phyloP scores from a whole-genome alignment of 805 yeast species.

The Blastobotrys muscicola region DNA sequence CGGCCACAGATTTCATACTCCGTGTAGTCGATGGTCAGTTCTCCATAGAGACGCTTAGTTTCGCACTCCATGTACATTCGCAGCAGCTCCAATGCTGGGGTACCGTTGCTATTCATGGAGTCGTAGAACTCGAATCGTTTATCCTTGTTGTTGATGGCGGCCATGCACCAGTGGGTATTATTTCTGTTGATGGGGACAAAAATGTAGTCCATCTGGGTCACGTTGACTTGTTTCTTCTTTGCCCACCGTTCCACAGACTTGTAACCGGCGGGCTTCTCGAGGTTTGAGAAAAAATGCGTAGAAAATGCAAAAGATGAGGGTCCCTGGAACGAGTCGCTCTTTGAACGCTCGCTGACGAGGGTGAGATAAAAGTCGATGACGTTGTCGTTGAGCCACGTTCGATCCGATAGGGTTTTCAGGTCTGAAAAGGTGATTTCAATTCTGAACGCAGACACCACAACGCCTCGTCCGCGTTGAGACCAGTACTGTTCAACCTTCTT shows the following conservation, averaged over 20 bases:
- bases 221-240: conserved; percentile 58
- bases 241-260: conserved; percentile 79
- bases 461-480: background rate
- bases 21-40: conserved; percentile 24
- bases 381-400: conserved; percentile 84
- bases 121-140: conserved; percentile 64
- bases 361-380: conserved; percentile 75
- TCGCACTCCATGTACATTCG: conserved; percentile 60
- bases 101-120: conserved; percentile 47
- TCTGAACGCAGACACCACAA: conserved; percentile 13
- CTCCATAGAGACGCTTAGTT: conserved; percentile 40
- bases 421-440: conserved; percentile 63
- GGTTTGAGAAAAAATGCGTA: conserved; percentile 76
- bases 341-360: conserved; percentile 38
- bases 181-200: conserved; percentile 79
- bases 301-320: conserved; percentile 52
- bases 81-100: conserved; percentile 37
- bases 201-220: conserved; percentile 53
- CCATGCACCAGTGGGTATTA: conserved; percentile 87
- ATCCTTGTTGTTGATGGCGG: conserved; percentile 56
- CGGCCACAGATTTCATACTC: conserved; percentile 12
- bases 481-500: conserved; percentile 10
- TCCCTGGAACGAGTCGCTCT: conserved; percentile 26
- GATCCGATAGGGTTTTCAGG: conserved; percentile 56
- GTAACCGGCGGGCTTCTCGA: conserved; percentile 59